Base-by-base conservation (phyloP, 371 early-diverging fungal genomes). In the Entomophthora muscae region DNA sequence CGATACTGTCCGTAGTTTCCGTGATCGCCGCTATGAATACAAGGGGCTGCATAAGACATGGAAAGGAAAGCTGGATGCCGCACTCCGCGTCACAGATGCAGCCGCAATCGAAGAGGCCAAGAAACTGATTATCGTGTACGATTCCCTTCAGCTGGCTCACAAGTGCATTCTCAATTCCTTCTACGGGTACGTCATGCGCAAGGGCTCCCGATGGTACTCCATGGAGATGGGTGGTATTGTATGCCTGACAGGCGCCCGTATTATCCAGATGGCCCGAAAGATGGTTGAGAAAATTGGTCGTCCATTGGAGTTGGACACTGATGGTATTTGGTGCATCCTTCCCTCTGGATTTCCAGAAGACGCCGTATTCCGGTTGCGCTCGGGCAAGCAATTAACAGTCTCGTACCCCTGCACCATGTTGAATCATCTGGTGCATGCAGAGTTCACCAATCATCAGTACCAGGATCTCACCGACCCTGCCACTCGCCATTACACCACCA, bases 161-260 rank as follows among this genome's bases (percentile, higher is more conserved):
- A 99, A 99, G 80, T 91, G 91, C 80, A 94, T 93, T 76, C 77
- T 90, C 31, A 99, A 99, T 74, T 98, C 98, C 0, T 99, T 99
- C 76, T 99, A 99, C 71, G 99, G 99, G 28, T 99, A 99, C 78
- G 98, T 98, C 31, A 99, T 98, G 99, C 83, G 98, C 66, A 98
- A 95, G 74, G 98, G 98, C 42, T 91, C 98, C 0, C 88, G 99
- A 61, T 99, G 99, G 99, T 95, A 93, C 72, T 97, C 98, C 0
- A 85, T 99, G 82, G 99, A 99, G 73, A 99, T 99, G 99, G 99
- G 98, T 0, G 99, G 99, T 52, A 91, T 98, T 29, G 98, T 98
- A 52, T 99, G 99, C 75, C 71, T 93, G 67, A 95, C 96, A 0
- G 99, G 99, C 17, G 90, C 98, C 0, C 81, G 81, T 27, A 98